Conservation (phyloP, 2,329 filamentous ascomycete species). For the Tolypocladium album region DNA sequence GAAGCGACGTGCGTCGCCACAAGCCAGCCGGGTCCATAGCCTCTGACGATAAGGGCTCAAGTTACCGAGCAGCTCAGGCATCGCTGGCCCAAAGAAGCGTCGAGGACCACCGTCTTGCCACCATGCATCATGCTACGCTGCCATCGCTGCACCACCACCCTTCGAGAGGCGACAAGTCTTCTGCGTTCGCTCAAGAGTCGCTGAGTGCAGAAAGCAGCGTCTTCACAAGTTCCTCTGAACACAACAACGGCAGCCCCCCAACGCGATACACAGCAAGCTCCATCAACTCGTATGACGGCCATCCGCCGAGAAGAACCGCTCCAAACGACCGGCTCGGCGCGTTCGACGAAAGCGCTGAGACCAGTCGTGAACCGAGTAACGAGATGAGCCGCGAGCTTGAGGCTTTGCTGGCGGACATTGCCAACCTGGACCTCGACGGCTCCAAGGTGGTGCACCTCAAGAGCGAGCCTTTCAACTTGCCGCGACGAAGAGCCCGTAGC, state of each 20-base stretch:
- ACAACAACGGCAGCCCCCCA: conserved; percentile 2
- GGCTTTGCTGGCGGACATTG: conserved; percentile 18
- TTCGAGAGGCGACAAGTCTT: conserved; percentile 1
- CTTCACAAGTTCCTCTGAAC: conserved; percentile 1
- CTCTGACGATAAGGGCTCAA: conserved; percentile 4
- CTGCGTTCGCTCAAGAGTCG: conserved; percentile 5
- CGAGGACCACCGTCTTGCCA: conserved; percentile 3
- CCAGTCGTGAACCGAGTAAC: not conserved
- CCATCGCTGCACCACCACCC: conserved; percentile 2
- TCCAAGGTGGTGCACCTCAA: conserved; percentile 34
- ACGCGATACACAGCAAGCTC: conserved; percentile 17
- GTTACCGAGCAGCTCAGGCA: not conserved
- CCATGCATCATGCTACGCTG: not conserved
- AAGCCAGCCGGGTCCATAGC: conserved; percentile 3
- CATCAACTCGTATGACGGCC: conserved; percentile 17
- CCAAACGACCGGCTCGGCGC: conserved; percentile 16
- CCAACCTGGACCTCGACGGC: conserved; percentile 27
- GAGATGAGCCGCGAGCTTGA: conserved; percentile 10
- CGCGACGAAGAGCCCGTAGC: conserved; percentile 39
- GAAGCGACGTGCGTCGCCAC: conserved; percentile 15
- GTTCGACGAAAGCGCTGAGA: conserved; percentile 13
- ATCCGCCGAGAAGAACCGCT: conserved; percentile 6
- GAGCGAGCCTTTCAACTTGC: conserved; percentile 38
- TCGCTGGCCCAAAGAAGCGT: conserved; percentile 2
- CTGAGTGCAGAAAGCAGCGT: conserved; percentile 5